Evolutionary conservation across 2,329 filamentous ascomycete genomes (phyloP), one percentile per base, ranked within the genome.

Genomic region (Penicillium sp.): DNA sequence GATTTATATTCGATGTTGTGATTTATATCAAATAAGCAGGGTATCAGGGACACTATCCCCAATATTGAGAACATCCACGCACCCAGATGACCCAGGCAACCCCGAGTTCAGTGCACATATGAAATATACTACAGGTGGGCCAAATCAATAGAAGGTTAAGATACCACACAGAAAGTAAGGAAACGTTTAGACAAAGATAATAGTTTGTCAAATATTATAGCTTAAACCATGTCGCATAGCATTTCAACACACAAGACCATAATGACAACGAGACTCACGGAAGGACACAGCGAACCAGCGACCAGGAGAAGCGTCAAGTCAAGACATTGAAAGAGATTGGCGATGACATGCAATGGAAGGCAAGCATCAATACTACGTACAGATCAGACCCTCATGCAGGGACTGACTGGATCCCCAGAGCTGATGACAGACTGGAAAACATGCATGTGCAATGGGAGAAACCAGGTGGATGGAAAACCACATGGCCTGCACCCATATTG

Each of bases 121-220:
- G 7, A 39, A 39, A 16, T 39, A 19, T 10, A 39, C 35, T 39
- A 39, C 35, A 19, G 16, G 26, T 46, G n/a, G 26, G 21, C 8
- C 27, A 31, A 29, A 21, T 29, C 16, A 9, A 22, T 3, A 21
- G n/a, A n/a, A n/a, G n/a, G 3, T 19, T 14, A 19, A 27, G 27
- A 29, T 10, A 29, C 27, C 27, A 31, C 5, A 29, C 26, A 44
- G 27, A 26, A n/a, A 46, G 1, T 9, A 22, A n/a, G 10, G 9
- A 10, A 19, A 31, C 14, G 10, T 33, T 9, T 19, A 37, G 60
- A 60, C 60, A 60, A 62, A 62, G 53, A 55, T 33, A 60, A 58
- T 62, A 62, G 55, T 60, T 62, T 62, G 60, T 53, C 59, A 51
- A 21, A 29, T 57, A 21, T 59, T 52, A 52, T 45, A 9, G 27